Conservation (phyloP, 495 filamentous ascomycete species). For the Penicillium lividum region DNA sequence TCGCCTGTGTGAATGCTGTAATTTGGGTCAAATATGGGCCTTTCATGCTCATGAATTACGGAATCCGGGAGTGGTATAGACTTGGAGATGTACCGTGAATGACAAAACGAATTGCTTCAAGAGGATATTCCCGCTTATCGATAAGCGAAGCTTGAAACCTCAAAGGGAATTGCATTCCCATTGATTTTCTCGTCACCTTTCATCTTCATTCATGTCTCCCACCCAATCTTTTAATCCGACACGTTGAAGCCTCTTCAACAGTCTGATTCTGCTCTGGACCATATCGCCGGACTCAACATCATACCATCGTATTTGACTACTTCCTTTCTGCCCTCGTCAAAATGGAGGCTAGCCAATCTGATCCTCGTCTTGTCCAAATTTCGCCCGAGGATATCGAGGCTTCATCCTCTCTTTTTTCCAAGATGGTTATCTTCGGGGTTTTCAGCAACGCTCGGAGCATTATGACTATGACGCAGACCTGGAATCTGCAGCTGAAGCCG, state of each 20-base stretch:
- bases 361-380: background rate
- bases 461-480: background rate
- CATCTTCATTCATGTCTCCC: background rate
- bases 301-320: background rate
- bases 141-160: background rate
- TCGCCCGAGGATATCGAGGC: background rate
- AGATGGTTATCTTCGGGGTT: background rate
- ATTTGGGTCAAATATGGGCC: background rate
- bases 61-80: background rate
- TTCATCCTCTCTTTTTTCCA: background rate
- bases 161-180: too few relatives aligned
- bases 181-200: too few relatives aligned
- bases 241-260: too few relatives aligned
- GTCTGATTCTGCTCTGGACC: background rate
- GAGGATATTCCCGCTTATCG: background rate
- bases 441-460: background rate
- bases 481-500: background rate
- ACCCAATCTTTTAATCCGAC: too few relatives aligned
- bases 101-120: background rate
- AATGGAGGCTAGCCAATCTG: background rate
- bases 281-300: too few relatives aligned
- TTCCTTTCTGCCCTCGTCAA: background rate
- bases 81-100: background rate
- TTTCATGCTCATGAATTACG: background rate
- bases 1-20: background rate